Conservation (phyloP, 2,329 filamentous ascomycete species). For the Penicillium sp. region DNA sequence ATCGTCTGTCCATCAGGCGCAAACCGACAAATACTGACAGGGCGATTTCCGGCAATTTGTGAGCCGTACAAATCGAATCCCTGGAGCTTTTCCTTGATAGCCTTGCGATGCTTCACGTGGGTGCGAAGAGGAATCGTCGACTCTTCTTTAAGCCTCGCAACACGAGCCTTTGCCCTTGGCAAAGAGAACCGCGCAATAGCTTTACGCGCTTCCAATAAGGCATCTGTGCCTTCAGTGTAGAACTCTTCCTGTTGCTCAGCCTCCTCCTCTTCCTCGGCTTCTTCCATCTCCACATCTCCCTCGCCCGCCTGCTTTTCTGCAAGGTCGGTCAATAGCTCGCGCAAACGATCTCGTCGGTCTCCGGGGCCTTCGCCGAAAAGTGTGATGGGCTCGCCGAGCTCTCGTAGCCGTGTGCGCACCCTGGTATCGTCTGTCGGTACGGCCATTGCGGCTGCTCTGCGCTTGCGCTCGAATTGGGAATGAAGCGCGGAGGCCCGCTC, state of each 20-base stretch:
- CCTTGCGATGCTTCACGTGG: slow-evolving; percentile 90
- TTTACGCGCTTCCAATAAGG: slow-evolving; percentile 74
- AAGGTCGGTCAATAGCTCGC: slow-evolving; percentile 76
- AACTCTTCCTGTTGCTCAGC: slow-evolving; percentile 89
- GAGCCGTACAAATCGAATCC: slow-evolving; percentile 90
- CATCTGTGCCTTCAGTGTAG: slow-evolving; percentile 80
- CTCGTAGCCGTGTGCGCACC: slow-evolving; percentile 78
- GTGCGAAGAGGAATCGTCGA: slow-evolving; percentile 82
- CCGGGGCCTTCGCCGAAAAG: slow-evolving; percentile 88
- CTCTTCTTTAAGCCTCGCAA: slow-evolving; percentile 78
- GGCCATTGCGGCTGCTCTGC: slow-evolving; percentile 82
- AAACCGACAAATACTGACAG: slow-evolving; percentile 90
- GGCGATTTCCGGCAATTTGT: slow-evolving; percentile 87
- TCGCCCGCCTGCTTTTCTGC: slow-evolving; percentile 63
- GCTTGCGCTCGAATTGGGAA: slow-evolving; percentile 87
- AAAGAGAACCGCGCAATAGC: slow-evolving; percentile 83
- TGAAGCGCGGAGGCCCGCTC: slow-evolving; percentile 85
- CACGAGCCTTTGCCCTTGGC: slow-evolving; percentile 75
- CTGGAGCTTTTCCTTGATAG: slow-evolving; percentile 79
- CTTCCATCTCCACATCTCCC: slow-evolving; percentile 57
- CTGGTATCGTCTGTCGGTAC: slow-evolving; percentile 93
- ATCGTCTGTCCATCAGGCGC: slow-evolving; percentile 81
- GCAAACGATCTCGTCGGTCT: slow-evolving; percentile 83
- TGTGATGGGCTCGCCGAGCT: slow-evolving; percentile 90
- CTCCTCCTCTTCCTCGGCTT: slow-evolving; percentile 60